Conservation (phyloP, 306 rosid genomes). For the Abrus precatorius region DNA sequence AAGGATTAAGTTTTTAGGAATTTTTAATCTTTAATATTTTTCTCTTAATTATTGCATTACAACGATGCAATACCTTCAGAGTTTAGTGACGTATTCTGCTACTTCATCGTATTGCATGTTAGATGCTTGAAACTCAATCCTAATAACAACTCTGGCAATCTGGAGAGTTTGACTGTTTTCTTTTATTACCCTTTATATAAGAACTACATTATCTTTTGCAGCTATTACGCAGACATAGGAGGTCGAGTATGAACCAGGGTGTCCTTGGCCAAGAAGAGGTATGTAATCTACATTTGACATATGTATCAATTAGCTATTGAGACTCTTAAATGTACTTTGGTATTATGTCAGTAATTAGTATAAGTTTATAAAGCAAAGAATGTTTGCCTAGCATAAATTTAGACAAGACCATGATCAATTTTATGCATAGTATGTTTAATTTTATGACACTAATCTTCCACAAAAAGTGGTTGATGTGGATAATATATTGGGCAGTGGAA, state of each 20-base stretch:
- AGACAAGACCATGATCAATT: slow-evolving; percentile 31
- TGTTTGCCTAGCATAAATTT: neutral
- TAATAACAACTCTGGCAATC: slow-evolving; percentile 14
- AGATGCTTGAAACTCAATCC: slow-evolving; percentile 34
- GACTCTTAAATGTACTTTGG: neutral
- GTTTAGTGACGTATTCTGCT: slow-evolving; percentile 15
- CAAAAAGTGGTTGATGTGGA: slow-evolving; percentile 13
- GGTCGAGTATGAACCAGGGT: slow-evolving; percentile 71
- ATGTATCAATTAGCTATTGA: slow-evolving; percentile 19
- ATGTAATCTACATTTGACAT: slow-evolving; percentile 43
- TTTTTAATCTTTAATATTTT: neutral
- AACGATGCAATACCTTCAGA: slow-evolving; percentile 9
- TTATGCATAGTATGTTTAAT: slow-evolving; percentile 16
- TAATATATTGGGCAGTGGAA: slow-evolving; percentile 37
- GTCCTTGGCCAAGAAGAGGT: slow-evolving; percentile 96
- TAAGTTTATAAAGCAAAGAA: neutral
- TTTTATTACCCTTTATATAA: slow-evolving; percentile 26
- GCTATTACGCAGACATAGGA: slow-evolving; percentile 88
- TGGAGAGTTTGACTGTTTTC: slow-evolving; percentile 22
- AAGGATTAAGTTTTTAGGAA: neutral
- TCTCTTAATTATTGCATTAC: neutral
- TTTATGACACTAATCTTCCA: slow-evolving; percentile 31
- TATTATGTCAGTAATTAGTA: slow-evolving; percentile 30
- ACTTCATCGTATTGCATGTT: slow-evolving; percentile 24
- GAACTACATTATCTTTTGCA: slow-evolving; percentile 55